Conservation (phyloP, 164 flowering plant species). For the Magnolia kwangsiensis region DNA sequence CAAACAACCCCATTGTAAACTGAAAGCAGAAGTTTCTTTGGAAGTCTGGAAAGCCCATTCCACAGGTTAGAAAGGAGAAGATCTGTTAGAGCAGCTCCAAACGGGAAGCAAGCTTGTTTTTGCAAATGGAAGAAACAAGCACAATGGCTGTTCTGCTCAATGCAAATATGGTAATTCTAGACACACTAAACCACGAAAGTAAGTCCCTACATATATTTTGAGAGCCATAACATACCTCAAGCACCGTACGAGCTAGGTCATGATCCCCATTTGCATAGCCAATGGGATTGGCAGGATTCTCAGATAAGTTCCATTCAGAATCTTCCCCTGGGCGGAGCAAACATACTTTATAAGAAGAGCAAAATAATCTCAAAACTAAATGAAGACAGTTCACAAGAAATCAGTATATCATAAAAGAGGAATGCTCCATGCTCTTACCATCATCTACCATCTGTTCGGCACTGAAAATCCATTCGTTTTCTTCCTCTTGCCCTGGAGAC, state of each 20-base stretch:
- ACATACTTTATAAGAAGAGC: neutral
- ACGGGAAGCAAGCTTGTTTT: no score
- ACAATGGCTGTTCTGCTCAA: neutral
- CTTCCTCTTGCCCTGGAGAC: slow-evolving; percentile 49
- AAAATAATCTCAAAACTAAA: neutral
- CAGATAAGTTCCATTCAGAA: slow-evolving; percentile 44
- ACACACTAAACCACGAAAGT: neutral
- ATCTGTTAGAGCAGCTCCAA: neutral
- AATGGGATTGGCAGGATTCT: slow-evolving; percentile 45
- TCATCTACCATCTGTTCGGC: slow-evolving; percentile 59
- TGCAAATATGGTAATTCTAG: neutral
- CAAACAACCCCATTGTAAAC: no score
- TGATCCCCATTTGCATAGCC: slow-evolving; percentile 81
- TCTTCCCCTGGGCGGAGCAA: slow-evolving; percentile 29
- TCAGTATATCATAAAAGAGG: neutral
- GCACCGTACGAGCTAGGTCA: slow-evolving; percentile 58
- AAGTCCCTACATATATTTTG: no score
- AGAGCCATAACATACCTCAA: slow-evolving; percentile 46
- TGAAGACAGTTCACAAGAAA: neutral
- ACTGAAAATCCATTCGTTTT: slow-evolving; percentile 78
- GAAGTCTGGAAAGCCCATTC: no score
- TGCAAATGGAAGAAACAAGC: neutral
- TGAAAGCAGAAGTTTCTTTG: no score
- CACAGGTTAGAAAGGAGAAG: neutral
- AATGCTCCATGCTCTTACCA: slow-evolving; percentile 25